phyloP scores from a whole-genome alignment of 768 basidiomycete species.

The Cystoderma amianthinum region DNA sequence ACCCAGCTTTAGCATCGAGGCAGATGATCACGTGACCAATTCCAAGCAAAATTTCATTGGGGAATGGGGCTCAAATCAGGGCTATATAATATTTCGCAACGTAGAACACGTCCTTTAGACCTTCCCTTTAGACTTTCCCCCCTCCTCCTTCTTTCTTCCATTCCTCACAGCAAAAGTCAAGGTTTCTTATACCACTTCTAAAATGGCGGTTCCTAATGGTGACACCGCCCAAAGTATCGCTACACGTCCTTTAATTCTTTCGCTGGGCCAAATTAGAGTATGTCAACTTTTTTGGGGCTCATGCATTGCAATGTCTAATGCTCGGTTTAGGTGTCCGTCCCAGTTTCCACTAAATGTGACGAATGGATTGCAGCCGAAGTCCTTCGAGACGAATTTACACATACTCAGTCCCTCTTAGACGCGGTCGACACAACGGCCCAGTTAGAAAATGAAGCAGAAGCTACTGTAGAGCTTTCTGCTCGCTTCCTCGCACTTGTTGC shows the following conservation, averaged over 20 bases:
- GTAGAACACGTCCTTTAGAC: slow-evolving; percentile 11
- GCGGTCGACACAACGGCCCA: slow-evolving; percentile 45
- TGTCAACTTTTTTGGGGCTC: slow-evolving; percentile 14
- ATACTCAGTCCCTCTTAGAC: slow-evolving; percentile 53
- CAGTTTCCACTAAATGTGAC: slow-evolving; percentile 72
- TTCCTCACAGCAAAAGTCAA: slow-evolving; percentile 10
- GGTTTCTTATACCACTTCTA: slow-evolving; percentile 12
- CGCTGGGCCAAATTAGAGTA: slow-evolving; percentile 46
- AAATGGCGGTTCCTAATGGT: slow-evolving; percentile 34
- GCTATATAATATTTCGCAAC: slow-evolving; percentile 26
- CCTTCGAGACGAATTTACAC: slow-evolving; percentile 81
- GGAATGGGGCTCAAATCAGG: slow-evolving; percentile 40
- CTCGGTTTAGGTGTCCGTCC: slow-evolving; percentile 65
- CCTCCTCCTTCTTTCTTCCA: slow-evolving; percentile 11
- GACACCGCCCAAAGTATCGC: slow-evolving; percentile 28
- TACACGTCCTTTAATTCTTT: slow-evolving; percentile 42
- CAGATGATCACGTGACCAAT: slow-evolving; percentile 3
- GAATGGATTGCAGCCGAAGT: slow-evolving; percentile 94
- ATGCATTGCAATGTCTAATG: slow-evolving; percentile 3
- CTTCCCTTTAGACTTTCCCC: slow-evolving; percentile 14
- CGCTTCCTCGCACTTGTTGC: slow-evolving; percentile 79
- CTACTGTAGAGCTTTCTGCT: slow-evolving; percentile 71
- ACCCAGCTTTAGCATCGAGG: too few relatives aligned
- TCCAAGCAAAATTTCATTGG: slow-evolving; percentile 33
- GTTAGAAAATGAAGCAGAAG: slow-evolving; percentile 50